A percentile compares a stretch with the other conserved stretches of the same genome.
Evolutionary conservation across 106 monocot genomes (phyloP).

Genomic region (Acanthochlamys bracteata): DNA sequence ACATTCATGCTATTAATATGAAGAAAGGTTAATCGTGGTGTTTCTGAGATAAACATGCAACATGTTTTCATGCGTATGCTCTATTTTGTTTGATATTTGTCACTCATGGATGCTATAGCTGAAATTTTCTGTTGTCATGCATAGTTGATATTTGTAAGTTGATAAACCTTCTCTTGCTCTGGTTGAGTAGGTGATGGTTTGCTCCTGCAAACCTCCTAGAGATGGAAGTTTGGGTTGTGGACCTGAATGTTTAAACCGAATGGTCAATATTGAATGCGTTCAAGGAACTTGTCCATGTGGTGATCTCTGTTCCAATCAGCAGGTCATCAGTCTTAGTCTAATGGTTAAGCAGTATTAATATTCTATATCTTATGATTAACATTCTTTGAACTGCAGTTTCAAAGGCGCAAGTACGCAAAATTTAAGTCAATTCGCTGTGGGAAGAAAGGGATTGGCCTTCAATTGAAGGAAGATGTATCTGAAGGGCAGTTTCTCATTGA

Average conservation of each 20-base stretch:
- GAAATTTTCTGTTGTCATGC: too few relatives aligned
- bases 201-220: conserved; percentile 63
- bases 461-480: conserved; percentile 52
- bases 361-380: conserved; percentile 2
- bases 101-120: too few relatives aligned
- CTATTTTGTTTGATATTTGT: too few relatives aligned
- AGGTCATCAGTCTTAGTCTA: conserved; percentile 32
- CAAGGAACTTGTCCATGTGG: conserved; percentile 92
- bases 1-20: too few relatives aligned
- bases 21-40: too few relatives aligned
- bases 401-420: conserved; percentile 84
- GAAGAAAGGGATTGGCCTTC: conserved; percentile 86
- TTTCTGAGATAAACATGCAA: too few relatives aligned
- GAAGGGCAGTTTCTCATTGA: conserved; percentile 89
- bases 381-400: conserved; percentile 44
- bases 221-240: conserved; percentile 83
- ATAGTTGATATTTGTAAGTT: neutral
- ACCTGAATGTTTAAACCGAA: conserved; percentile 81
- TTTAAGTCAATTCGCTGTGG: conserved; percentile 63
- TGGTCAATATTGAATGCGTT: conserved; percentile 95
- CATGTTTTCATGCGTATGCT: too few relatives aligned
- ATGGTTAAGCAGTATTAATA: neutral
- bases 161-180: conserved; percentile 4
- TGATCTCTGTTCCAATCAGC: conserved; percentile 84
- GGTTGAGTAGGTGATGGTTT: conserved; percentile 72